A percentile compares a stretch with the other conserved stretches of the same genome.
These are phyloP conservation scores for Penicillium italicum DNA, from an alignment of 2,329 filamentous ascomycete genomes.

Conservation along the genomic window DNA sequence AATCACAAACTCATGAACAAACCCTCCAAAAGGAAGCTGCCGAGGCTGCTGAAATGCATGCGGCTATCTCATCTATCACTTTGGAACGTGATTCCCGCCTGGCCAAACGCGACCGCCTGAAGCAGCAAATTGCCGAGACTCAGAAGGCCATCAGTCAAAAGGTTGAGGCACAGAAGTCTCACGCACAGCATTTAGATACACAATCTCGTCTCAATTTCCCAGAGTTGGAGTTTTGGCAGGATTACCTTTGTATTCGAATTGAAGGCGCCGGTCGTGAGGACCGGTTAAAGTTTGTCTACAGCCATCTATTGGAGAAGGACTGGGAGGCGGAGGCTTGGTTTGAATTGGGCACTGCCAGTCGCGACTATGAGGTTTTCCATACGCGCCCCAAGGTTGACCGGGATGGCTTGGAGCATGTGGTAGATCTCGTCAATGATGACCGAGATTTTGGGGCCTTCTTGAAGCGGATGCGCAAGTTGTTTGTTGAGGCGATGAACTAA, in stretches of 20 bases:
- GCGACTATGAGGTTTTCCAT: constrained; percentile 81
- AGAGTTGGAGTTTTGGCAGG: constrained; percentile 94
- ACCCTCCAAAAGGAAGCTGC: constrained; percentile 57
- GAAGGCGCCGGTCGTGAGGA: constrained; percentile 84
- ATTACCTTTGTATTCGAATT: constrained; percentile 80
- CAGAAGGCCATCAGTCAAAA: constrained; percentile 47
- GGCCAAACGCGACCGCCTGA: constrained; percentile 54
- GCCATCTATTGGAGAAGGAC: constrained; percentile 78
- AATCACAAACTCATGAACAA: constrained; percentile 54
- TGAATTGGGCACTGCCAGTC: constrained; percentile 74
- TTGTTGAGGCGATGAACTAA: constrained; percentile 54
- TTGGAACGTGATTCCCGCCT: constrained; percentile 55
- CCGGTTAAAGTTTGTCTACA: constrained; percentile 84
- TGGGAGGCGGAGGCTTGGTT: constrained; percentile 92
- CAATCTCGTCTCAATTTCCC: constrained; percentile 87
- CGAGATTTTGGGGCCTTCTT: constrained; percentile 59
- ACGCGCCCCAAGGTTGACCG: constrained; percentile 65
- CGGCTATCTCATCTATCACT: constrained; percentile 55
- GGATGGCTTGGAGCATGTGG: constrained; percentile 52
- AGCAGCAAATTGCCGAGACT: constrained; percentile 52
- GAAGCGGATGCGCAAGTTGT: constrained; percentile 61
- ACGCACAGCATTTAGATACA: constrained; percentile 69
- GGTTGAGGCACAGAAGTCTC: constrained; percentile 45
- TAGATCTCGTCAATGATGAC: constrained; percentile 58
- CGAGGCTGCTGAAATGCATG: constrained; percentile 62